Base-by-base conservation (phyloP, 352 stramenopile genomes). In the Phytophthora cajani region DNA sequence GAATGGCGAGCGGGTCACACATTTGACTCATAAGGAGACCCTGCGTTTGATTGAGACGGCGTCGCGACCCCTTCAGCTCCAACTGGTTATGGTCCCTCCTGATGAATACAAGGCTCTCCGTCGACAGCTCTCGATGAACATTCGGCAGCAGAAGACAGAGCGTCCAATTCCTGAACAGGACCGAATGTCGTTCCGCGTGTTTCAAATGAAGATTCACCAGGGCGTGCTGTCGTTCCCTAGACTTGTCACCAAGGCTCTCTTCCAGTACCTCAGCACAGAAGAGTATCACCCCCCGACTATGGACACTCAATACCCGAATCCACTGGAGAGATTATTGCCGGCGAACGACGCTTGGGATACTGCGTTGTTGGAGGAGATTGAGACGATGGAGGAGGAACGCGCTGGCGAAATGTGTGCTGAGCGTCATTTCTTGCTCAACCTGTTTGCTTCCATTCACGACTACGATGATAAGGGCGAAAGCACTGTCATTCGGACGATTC, bases 381-480 rank as follows among this genome's bases (percentile, higher is more conserved):
- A 81, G 9, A 59, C 59, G 0, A 84, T 92, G 71, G 78, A 90
- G 5, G 86, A 93, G 74, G 88, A 93, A 60, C 72, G 58, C 32
- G 75, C 54, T 7, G 81, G 83, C 1, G 84, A 94, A 56, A 92
- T 94, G 85, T 90, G 87, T 52, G 85, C 87, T 47, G 86, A 94
- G 63, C 80, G 87, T 27, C 78, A 86, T 36, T 96, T 94, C 56
- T 60, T 95, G 65, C 68, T 96, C 2, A 94, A 95, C 58, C 75
- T 93, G 38, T 96, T 96, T 62, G 85, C 85, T 9, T 90, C 87
- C 33, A 93, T 96, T 52, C 87, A 95, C 62, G 86, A 92, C 32
- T 93, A 95, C 60, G 87, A 94, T 47, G 89, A 96, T 69, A 96
- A 96, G 74, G 89, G 89, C 23, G 89, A 96, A 71, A 91, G 80